Evolutionary conservation across 1,284 basidiomycete genomes (phyloP).

Genomic region (Austroboletus rostrupii): DNA sequence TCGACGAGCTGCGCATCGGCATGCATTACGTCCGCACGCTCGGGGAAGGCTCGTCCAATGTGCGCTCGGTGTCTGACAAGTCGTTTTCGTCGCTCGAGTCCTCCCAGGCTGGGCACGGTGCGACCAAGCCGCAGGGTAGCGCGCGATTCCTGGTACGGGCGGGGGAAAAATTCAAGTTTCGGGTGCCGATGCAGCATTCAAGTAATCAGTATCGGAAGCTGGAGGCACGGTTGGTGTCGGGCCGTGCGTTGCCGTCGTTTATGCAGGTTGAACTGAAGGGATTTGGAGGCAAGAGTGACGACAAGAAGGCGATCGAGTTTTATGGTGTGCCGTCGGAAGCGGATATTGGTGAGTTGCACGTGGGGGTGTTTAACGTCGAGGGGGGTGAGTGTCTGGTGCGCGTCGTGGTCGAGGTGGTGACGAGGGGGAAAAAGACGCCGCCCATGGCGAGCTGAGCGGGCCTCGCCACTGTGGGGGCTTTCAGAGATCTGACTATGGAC

Average conservation of each 20-base stretch:
- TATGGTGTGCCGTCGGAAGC: slow-evolving; percentile 48
- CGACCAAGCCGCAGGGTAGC: slow-evolving; percentile 20
- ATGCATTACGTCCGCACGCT: slow-evolving; percentile 67
- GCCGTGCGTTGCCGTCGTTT: slow-evolving; percentile 54
- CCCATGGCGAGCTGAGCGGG: slow-evolving; percentile 29
- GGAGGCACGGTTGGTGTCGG: slow-evolving; percentile 49
- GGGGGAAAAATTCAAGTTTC: slow-evolving; percentile 61
- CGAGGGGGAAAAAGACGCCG: slow-evolving; percentile 35
- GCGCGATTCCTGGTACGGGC: slow-evolving; percentile 47
- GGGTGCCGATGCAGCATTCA: slow-evolving; percentile 38
- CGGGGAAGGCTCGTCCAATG: slow-evolving; percentile 49
- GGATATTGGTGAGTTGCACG: slow-evolving; percentile 53
- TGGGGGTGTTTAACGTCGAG: slow-evolving; percentile 53
- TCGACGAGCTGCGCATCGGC: slow-evolving; percentile 60
- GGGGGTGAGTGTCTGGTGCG: slow-evolving; percentile 50
- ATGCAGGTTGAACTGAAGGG: slow-evolving; percentile 50
- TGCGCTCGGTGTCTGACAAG: slow-evolving; percentile 38
- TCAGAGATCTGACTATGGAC: slow-evolving; percentile 1
- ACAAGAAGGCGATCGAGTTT: slow-evolving; percentile 50
- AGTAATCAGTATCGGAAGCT: slow-evolving; percentile 32
- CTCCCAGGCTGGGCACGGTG: slow-evolving; percentile 38
- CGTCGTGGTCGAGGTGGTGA: slow-evolving; percentile 57
- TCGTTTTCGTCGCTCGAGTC: slow-evolving; percentile 63
- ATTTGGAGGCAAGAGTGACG: slow-evolving; percentile 29
- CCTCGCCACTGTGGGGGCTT: slow-evolving; percentile 10